These are phyloP conservation scores for Colletotrichum sp. DNA, from an alignment of 2,329 filamentous ascomycete species.

Conservation along the genomic window DNA sequence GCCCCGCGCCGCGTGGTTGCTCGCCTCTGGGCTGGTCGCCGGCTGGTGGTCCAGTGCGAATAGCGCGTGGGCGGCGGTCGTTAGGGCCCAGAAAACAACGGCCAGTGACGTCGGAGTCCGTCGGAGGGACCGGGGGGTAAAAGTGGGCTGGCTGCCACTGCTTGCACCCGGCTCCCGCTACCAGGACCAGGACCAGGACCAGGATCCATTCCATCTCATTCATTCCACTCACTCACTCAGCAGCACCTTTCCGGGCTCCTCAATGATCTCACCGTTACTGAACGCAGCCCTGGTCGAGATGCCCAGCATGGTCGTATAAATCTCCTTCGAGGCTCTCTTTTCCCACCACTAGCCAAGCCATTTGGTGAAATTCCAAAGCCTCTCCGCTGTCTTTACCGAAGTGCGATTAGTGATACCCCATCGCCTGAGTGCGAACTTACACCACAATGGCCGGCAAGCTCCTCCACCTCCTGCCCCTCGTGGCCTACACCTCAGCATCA, in stretches of 20 bases:
- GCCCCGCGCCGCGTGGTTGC: neutral
- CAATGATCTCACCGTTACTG: slow-evolving; percentile 2
- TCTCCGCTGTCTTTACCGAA: neutral
- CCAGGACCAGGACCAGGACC: neutral
- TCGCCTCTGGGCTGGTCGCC: neutral
- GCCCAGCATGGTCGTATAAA: neutral
- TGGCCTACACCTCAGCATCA: slow-evolving; percentile 20
- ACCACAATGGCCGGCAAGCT: neutral
- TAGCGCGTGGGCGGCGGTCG: neutral
- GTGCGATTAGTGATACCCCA: neutral
- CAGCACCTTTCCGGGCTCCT: neutral
- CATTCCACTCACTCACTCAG: neutral
- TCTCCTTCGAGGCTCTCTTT: neutral
- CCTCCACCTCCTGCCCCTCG: neutral
- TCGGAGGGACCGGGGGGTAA: neutral
- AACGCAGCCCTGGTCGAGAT: neutral
- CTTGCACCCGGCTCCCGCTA: neutral
- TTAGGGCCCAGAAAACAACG: neutral
- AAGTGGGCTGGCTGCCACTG: neutral
- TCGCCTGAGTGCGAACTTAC: neutral
- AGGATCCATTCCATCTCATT: neutral
- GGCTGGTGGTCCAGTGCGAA: neutral
- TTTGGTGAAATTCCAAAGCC: neutral
- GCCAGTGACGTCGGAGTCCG: slow-evolving; percentile 9
- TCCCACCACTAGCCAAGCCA: neutral